Conservation (phyloP, 176 grass and related monocot species). For the Secale cereale region DNA sequence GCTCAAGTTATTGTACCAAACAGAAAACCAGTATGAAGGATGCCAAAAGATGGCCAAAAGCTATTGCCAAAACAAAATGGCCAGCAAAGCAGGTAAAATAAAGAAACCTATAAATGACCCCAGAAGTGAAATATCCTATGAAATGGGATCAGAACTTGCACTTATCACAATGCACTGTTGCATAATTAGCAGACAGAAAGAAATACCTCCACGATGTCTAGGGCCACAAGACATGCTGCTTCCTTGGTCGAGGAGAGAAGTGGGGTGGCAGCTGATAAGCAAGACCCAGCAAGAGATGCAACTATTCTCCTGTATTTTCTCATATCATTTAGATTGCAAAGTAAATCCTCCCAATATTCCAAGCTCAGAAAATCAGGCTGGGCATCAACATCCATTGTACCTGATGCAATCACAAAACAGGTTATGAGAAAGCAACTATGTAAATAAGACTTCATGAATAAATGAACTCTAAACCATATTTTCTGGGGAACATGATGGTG, state of each 20-base stretch:
- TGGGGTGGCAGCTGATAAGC: conserved; percentile 60
- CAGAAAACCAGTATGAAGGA: not conserved
- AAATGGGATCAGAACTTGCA: conserved; percentile 1
- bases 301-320: conserved; percentile 88
- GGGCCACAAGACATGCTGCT: conserved; percentile 71
- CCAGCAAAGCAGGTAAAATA: conserved; percentile 3
- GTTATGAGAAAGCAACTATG: conserved; percentile 21
- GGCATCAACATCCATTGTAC: conserved; percentile 27
- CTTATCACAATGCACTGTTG: not conserved
- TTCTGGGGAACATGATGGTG: conserved; percentile 7
- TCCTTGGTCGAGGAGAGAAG: conserved; percentile 83
- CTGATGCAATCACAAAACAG: conserved; percentile 38
- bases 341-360: conserved; percentile 82
- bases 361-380: conserved; percentile 48
- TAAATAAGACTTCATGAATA: conserved; percentile 3
- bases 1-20: conserved; percentile 17
- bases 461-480: not conserved
- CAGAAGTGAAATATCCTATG: not conserved
- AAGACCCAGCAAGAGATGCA: conserved; percentile 85
- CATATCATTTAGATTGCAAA: conserved; percentile 77
- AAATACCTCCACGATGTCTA: conserved; percentile 82
- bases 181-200: not conserved
- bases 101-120: conserved; percentile 5
- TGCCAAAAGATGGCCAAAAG: conserved; percentile 26
- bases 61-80: conserved; percentile 20